These are phyloP conservation scores for Sarocladiaceae sp. DNA, from an alignment of 2,329 filamentous ascomycete species.

Conservation along the genomic window DNA sequence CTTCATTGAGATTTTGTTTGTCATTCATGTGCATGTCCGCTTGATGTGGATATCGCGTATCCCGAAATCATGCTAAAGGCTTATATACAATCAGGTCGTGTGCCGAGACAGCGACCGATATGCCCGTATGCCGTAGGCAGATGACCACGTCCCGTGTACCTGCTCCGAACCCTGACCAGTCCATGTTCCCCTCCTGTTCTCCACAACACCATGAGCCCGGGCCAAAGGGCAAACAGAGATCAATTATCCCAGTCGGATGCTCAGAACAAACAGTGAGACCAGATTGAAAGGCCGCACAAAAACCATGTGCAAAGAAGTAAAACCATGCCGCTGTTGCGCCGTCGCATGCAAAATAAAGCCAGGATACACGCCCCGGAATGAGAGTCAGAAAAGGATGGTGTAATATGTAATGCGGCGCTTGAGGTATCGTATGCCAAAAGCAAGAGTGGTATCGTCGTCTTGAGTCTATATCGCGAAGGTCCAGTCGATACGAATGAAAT, in stretches of 20 bases:
- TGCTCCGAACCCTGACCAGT: slow-evolving; percentile 6
- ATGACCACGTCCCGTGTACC: not conserved
- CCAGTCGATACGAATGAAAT: not conserved
- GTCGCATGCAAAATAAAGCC: slow-evolving; percentile 12
- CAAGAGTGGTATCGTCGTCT: slow-evolving; percentile 5
- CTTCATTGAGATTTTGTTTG: not conserved
- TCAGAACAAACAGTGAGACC: not conserved
- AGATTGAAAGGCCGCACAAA: not conserved
- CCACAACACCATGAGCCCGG: not conserved
- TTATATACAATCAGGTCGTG: not conserved
- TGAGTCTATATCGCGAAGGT: slow-evolving; percentile 5
- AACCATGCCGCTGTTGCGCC: slow-evolving; percentile 13
- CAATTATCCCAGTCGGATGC: not conserved
- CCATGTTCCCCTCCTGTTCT: not conserved
- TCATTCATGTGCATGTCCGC: not conserved
- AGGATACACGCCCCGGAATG: not conserved
- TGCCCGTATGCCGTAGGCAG: not conserved
- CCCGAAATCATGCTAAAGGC: not conserved
- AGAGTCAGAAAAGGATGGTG: not conserved
- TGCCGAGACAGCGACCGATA: not conserved
- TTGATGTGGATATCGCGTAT: not conserved
- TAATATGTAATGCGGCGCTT: slow-evolving; percentile 8
- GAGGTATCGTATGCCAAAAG: slow-evolving; percentile 9
- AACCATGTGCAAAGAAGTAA: slow-evolving; percentile 7
- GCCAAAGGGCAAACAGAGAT: not conserved